phyloP scores from a whole-genome alignment of 2,329 filamentous ascomycete genomes.

The Albifimbria verrucaria region DNA sequence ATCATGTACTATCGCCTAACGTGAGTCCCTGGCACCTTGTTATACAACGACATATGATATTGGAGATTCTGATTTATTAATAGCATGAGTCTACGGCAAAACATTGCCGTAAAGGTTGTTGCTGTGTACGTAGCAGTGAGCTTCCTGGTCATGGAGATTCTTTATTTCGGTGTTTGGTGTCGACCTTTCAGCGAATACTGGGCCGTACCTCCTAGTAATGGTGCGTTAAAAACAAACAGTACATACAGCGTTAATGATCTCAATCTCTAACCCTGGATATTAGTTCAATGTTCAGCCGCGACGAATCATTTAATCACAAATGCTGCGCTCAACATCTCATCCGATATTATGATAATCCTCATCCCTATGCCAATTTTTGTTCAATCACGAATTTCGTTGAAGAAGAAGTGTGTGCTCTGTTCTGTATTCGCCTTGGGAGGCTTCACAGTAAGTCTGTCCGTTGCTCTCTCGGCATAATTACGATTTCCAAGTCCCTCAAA shows the following conservation, averaged over 20 bases:
- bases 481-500: background rate
- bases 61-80: conserved; percentile 10
- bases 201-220: conserved; percentile 50
- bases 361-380: conserved; percentile 54
- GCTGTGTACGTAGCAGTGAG: conserved; percentile 42
- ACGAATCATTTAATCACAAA: conserved; percentile 57
- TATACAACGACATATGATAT: background rate
- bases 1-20: conserved; percentile 56
- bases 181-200: conserved; percentile 55
- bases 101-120: conserved; percentile 45
- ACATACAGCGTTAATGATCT: background rate
- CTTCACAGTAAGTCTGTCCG: conserved; percentile 38
- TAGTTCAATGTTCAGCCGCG: conserved; percentile 55
- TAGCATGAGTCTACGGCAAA: conserved; percentile 43
- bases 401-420: conserved; percentile 51
- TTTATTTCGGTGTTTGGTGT: conserved; percentile 51
- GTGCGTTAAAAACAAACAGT: conserved; percentile 24
- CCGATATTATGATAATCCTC: conserved; percentile 56
- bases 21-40: conserved; percentile 22
- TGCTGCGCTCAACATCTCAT: conserved; percentile 56
- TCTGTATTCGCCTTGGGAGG: conserved; percentile 41
- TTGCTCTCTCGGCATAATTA: background rate
- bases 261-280: background rate
- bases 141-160: conserved; percentile 48
- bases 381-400: conserved; percentile 43